Evolutionary conservation across 1,284 basidiomycete genomes (phyloP), one percentile per base, ranked within the genome.

Genomic region (Leccinum fuscescens): DNA sequence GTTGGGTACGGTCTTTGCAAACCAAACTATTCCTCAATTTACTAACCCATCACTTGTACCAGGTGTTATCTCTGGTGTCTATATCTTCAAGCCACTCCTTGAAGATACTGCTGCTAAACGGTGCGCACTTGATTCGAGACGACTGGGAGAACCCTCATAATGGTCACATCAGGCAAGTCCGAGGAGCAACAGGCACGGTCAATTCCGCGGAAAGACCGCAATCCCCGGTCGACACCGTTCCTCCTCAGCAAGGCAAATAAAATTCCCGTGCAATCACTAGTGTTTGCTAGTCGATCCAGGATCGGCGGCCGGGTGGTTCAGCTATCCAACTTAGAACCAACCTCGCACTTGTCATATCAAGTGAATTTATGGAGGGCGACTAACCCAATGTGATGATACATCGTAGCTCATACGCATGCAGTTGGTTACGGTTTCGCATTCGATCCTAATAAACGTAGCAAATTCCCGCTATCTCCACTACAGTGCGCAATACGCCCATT

Each of bases 21-120:
- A 49, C 6, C 8, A 9, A 53, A 14, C 12, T 12, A 46, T 20
- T 1, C 44, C 44, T 22, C 17, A 14, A 6, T 55, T 49, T 35
- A 12, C 27, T 33, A 37, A 44, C 55, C 55, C 71, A 8, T 20
- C 42, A 31, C 24, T 5, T n/a, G 14, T 54, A 4, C 33, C 64
- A 89, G 88, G 86, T 31, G 70, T 86, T 51, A 64, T 79, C 24
- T 88, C 86, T 12, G 87, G 87, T 14, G 67, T 87, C 37, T 88
- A 89, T 69, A 85, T 88, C 60, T 84, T 84, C 68, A 74, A 76
- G 62, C 82, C 82, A 15, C 62, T 80, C 58, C 65, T 83, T 14
- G 65, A 65, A 14, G 54, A 57, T 39, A 63, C 52, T 14, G 24
- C 33, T 46, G 49, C 59, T 37, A 52, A 48, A 42, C 50, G 53